These are phyloP conservation scores for Cetraspora pellucida DNA, from an alignment of 192 early-diverging fungal genomes.

Conservation along the genomic window DNA sequence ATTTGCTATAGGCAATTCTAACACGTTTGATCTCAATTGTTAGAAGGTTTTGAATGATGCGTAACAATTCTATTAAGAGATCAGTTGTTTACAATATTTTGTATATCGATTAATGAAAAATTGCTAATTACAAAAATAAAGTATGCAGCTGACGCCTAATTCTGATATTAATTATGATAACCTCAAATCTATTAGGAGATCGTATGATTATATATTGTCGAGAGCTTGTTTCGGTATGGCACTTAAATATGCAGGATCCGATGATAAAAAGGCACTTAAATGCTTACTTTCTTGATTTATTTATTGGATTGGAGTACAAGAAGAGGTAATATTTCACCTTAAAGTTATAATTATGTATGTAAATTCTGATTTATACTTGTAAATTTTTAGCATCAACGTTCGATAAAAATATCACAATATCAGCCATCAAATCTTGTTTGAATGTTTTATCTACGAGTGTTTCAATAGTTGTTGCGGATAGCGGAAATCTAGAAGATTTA, in stretches of 20 bases:
- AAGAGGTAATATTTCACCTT: constrained; percentile 43
- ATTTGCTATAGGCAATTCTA: too few relatives aligned
- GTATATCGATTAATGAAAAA: too few relatives aligned
- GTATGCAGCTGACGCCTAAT: background rate
- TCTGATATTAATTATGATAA: constrained; percentile 35
- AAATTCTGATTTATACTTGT: background rate
- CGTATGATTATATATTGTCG: constrained; percentile 63
- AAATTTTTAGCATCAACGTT: constrained; percentile 49
- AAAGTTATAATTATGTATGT: background rate
- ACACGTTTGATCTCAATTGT: too few relatives aligned
- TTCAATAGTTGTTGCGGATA: constrained; percentile 80
- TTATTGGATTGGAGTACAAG: constrained; percentile 42
- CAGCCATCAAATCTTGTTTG: constrained; percentile 63
- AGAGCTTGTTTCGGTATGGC: constrained; percentile 71
- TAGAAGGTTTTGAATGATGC: too few relatives aligned
- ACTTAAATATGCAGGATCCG: constrained; percentile 69
- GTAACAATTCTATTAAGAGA: too few relatives aligned
- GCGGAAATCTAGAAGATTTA: constrained; percentile 68
- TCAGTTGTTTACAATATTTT: too few relatives aligned
- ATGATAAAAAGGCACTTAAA: constrained; percentile 49
- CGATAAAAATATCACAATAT: constrained; percentile 65
- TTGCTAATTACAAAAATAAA: too few relatives aligned
- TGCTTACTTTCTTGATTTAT: constrained; percentile 60
- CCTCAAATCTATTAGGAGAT: constrained; percentile 59
- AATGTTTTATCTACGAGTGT: constrained; percentile 66